Conservation (phyloP, 2,329 filamentous ascomycete species). For the Chrysosphaeria jannelii region DNA sequence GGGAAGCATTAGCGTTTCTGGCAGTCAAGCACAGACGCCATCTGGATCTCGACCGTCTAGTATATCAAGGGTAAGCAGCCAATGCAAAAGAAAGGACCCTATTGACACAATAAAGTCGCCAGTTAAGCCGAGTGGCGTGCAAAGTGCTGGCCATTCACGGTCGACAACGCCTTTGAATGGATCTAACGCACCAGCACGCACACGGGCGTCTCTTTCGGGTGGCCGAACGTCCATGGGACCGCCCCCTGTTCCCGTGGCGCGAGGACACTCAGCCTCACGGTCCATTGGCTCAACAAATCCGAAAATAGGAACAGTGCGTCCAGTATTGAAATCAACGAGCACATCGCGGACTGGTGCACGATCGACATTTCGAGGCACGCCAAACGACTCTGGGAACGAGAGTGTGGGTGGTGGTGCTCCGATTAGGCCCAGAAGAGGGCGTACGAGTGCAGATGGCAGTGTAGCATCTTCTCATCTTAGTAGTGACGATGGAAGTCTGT, state of each 20-base stretch:
- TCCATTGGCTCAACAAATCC: constrained; percentile 11
- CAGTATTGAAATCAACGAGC: no score
- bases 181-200: constrained; percentile 1
- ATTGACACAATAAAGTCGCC: no score
- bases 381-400: constrained; percentile 16
- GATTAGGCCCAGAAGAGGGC: constrained; percentile 10
- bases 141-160: constrained; percentile 27
- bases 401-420: constrained; percentile 2
- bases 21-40: no score
- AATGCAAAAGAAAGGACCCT: no score
- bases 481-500: constrained; percentile 19
- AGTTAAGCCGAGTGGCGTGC: constrained; percentile 37
- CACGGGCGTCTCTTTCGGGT: constrained; percentile 21
- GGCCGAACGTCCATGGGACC: constrained; percentile 37
- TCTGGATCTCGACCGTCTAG: no score
- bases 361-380: constrained; percentile 13
- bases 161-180: constrained; percentile 32
- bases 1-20: no score
- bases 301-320: no score
- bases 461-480: constrained; percentile 14
- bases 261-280: constrained; percentile 14
- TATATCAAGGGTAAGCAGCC: no score
- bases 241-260: constrained; percentile 18
- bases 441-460: constrained; percentile 7
- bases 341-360: constrained; percentile 9